Conservation (phyloP, 257 asterid genomes). For the Capsicum baccatum region DNA sequence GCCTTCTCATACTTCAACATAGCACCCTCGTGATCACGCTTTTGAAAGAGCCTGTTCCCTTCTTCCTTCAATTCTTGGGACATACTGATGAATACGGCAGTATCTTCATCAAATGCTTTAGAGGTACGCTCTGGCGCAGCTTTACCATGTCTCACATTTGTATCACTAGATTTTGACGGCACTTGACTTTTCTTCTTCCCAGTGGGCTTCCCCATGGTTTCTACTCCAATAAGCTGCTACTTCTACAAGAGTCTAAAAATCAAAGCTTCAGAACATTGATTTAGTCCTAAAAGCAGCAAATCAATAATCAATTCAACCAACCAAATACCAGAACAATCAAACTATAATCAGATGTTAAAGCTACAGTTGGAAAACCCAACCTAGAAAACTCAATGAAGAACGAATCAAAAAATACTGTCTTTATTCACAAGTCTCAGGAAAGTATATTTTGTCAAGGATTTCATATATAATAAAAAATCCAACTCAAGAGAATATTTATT, state of each 20-base stretch:
- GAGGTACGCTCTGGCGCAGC: constrained; percentile 34
- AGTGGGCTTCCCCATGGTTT: constrained; percentile 83
- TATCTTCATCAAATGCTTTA: constrained; percentile 83
- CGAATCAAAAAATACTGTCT: not conserved
- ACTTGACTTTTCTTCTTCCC: constrained; percentile 63
- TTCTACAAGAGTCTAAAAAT: not conserved
- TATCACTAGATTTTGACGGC: constrained; percentile 42
- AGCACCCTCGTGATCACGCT: constrained; percentile 86
- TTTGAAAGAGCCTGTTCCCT: constrained; percentile 76
- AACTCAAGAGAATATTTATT: not conserved
- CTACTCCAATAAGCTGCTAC: not conserved
- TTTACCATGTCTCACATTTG: constrained; percentile 43
- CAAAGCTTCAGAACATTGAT: not conserved
- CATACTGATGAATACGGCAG: constrained; percentile 86
- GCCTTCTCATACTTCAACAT: constrained; percentile 93
- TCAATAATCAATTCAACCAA: not conserved
- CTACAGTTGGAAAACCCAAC: not conserved
- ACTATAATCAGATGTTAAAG: not conserved
- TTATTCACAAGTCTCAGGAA: not conserved
- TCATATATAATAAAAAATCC: not conserved
- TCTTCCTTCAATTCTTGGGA: constrained; percentile 92
- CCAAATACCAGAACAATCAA: not conserved
- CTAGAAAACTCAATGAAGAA: constrained; percentile 26
- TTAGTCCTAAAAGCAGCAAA: constrained; percentile 28
- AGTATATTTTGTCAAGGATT: not conserved